phyloP scores from a whole-genome alignment of 1,284 basidiomycete species.

The Somion occarium region DNA sequence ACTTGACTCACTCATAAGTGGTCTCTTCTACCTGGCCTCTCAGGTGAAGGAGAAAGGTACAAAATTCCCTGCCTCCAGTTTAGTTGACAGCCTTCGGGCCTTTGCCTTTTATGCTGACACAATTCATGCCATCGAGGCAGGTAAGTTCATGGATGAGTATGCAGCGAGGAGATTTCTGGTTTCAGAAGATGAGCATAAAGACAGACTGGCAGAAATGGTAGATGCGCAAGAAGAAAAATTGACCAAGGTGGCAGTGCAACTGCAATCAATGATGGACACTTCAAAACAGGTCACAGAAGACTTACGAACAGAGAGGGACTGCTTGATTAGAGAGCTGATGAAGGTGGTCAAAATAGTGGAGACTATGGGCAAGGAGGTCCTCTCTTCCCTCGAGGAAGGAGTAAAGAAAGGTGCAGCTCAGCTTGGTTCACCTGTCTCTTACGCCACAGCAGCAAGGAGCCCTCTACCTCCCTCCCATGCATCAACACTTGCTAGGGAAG shows the following conservation, averaged over 20 bases:
- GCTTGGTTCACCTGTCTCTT: not conserved
- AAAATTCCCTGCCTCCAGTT: no score
- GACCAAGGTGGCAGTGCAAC: not conserved
- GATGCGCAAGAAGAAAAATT: not conserved
- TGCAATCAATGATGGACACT: not conserved
- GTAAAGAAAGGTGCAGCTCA: not conserved
- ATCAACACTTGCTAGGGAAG: not conserved
- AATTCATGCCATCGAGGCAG: not conserved
- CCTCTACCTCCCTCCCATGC: not conserved
- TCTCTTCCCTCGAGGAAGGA: not conserved
- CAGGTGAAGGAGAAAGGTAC: not conserved
- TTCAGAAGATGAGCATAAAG: no score
- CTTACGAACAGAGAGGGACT: not conserved
- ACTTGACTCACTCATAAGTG: not conserved
- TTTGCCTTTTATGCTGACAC: not conserved
- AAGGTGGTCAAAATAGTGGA: not conserved
- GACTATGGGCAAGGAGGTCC: not conserved
- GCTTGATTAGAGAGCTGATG: not conserved
- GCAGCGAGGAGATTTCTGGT: no score
- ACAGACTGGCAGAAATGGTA: not conserved
- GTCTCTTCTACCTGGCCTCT: not conserved
- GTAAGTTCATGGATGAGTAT: not conserved
- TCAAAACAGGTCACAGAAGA: not conserved
- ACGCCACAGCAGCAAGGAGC: not conserved
- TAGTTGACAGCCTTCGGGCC: not conserved